Evolutionary conservation across 129 eudicot species (phyloP), one percentile per base, ranked within the genome.

Genomic region (Artemisia annua): DNA sequence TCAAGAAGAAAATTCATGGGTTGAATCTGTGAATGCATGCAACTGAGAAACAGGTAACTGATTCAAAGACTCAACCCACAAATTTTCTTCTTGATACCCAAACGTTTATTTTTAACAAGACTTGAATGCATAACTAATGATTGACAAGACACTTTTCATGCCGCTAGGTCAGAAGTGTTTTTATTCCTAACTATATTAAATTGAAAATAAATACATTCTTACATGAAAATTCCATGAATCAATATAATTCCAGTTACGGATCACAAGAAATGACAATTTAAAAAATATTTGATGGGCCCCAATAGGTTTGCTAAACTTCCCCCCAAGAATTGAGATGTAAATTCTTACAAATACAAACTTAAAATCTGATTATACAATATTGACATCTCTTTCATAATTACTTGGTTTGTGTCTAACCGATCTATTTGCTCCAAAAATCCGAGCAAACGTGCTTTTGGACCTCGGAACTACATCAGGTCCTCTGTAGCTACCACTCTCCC

Each of bases 391-490:
- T 11, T 80, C 86, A 14, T 49, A 79, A 48, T 66, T 78, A 78
- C 81, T 79, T 8, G 76, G 63, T 63, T 83, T 83, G 71, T 68
- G 75, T 78, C 52, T 86, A 44, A 81, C 84, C 12, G 96, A 92
- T 72, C 72, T 83, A 55, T 80, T 83, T 0, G 69, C 7, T 69
- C 89, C 82, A 66, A 89, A 87, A 11, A 89, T 64, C 57, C 92
- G 87, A 15, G 67, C 85, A 50, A 92, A 73, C 28, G 74, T 78
- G 65, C 94, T 83, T 70, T 58, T 82, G 11, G 97, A 78, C 51
- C 89, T 83, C n/a, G 85, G 76, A 32, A 80, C 58, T 3, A 79
- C 50, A 57, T 62, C 70, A 60, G 83, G 81, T 53, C 83, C 85
- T 67, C 59, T 69, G 50, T 77, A 77, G 66, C 82, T 83, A 43